A percentile compares a stretch with the other conserved stretches of the same genome.
phyloP scores from a whole-genome alignment of 2,329 filamentous ascomycete genomes.

The Aspergillus hiratsukae region DNA sequence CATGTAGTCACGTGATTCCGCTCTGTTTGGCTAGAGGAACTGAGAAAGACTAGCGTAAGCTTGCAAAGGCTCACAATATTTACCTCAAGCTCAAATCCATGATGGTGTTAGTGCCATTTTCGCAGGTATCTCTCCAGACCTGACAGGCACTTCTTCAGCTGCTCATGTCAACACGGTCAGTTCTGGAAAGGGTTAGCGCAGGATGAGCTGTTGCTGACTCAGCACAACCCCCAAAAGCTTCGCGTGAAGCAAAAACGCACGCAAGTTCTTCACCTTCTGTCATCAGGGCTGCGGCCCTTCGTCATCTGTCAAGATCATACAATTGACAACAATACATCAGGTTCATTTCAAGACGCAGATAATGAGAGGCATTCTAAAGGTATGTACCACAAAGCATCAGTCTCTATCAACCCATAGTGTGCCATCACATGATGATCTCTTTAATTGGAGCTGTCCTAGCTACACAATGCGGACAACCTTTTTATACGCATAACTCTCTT shows the following conservation, averaged over 20 bases:
- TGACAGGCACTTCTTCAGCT: too few relatives aligned
- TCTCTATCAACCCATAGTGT: neutral
- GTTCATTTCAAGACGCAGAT: slow-evolving; percentile 15
- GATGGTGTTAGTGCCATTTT: too few relatives aligned
- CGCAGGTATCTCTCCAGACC: too few relatives aligned
- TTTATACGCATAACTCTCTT: slow-evolving; percentile 48
- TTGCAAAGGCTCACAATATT: too few relatives aligned
- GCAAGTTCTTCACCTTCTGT: slow-evolving; percentile 15
- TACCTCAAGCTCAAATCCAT: too few relatives aligned
- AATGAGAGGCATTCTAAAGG: slow-evolving; percentile 28
- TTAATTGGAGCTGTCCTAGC: slow-evolving; percentile 78
- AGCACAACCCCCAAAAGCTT: slow-evolving; percentile 14
- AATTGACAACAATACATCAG: slow-evolving; percentile 2
- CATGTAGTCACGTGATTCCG: too few relatives aligned
- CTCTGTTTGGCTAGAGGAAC: too few relatives aligned
- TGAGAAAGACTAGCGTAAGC: too few relatives aligned
- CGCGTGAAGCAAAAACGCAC: neutral
- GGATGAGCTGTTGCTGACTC: slow-evolving; percentile 8
- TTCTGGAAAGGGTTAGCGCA: neutral
- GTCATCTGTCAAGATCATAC: slow-evolving; percentile 2
- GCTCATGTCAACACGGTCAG: neutral
- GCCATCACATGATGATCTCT: slow-evolving; percentile 51
- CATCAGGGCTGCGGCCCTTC: slow-evolving; percentile 30
- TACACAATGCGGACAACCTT: slow-evolving; percentile 57
- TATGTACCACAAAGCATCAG: slow-evolving; percentile 16